These are phyloP conservation scores for Solanum habrochaites DNA, from an alignment of 257 asterid genomes.

Conservation along the genomic window DNA sequence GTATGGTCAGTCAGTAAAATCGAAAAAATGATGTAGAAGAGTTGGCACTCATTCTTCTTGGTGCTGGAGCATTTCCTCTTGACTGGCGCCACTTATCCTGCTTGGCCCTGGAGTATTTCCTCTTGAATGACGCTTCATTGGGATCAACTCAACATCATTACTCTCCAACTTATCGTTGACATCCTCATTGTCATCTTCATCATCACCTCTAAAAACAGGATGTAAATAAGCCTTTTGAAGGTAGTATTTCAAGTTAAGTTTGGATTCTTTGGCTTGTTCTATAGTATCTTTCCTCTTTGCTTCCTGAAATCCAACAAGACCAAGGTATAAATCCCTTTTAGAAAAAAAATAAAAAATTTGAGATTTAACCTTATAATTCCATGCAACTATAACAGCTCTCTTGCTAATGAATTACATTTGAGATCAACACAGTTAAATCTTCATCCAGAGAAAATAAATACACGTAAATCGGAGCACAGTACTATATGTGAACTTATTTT, in stretches of 20 bases:
- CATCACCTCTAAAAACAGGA: slow-evolving; percentile 59
- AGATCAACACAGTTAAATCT: background rate
- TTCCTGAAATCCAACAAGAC: slow-evolving; percentile 39
- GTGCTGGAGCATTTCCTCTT: slow-evolving; percentile 51
- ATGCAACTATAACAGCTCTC: background rate
- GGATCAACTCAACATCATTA: slow-evolving; percentile 33
- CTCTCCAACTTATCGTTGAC: slow-evolving; percentile 5
- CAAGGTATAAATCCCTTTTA: background rate
- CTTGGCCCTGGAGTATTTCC: slow-evolving; percentile 66
- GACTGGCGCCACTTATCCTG: slow-evolving; percentile 48
- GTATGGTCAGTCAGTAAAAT: background rate
- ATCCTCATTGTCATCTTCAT: slow-evolving; percentile 17
- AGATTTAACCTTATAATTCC: background rate
- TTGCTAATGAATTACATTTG: background rate
- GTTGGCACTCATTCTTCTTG: slow-evolving; percentile 45
- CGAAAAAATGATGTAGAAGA: slow-evolving; percentile 24
- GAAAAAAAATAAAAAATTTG: background rate
- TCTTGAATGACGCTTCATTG: slow-evolving; percentile 59
- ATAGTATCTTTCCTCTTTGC: slow-evolving; percentile 90
- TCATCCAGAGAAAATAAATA: background rate
- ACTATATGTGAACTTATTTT: background rate
- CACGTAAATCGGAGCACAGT: background rate
- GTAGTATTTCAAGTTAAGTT: slow-evolving; percentile 54
- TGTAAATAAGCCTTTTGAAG: slow-evolving; percentile 62
- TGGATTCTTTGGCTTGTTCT: slow-evolving; percentile 73